Evolutionary conservation across 2,329 filamentous ascomycete species (phyloP), one percentile per base, ranked within the genome.

Genomic region (Chalara sp.): DNA sequence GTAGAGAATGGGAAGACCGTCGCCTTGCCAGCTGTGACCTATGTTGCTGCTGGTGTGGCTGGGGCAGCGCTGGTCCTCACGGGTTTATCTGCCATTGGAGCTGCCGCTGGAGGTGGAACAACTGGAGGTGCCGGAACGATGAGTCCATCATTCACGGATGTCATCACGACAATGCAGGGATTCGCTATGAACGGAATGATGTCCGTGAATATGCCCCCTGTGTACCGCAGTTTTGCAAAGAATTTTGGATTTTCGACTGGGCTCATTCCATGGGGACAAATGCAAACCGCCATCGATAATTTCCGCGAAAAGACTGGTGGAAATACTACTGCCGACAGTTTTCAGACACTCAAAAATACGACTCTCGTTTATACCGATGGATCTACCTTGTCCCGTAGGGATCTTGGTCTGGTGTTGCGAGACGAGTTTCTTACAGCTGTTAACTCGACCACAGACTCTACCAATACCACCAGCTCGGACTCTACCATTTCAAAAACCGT

Each of bases 151-250:
- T 96, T 97, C 66, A 78, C 77, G 43, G 89, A 96, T 63, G 83
- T 95, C 45, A 79, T 96, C 58, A 83, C 85, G 55, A 95, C 88
- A 81, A 96, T 97, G 68, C 91, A 97, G 70, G 85, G 86, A 46
- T 87, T 97, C 76, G 90, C 93, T 31, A 86, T 93, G 74, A 96
- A 93, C 68, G 91, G 93, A 58, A 97, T 97, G 93, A 77, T 96
- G 67, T 95, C 88, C 53, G 91, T 95, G 61, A 81, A 84, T 61
- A 90, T 96, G 59, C 93, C 93, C 4, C 75, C 81, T 35, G 83
- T 97, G 37, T 97, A 97, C 72, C 82, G 84, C 59, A 92, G 84
- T 67, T 99, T 96, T 70, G 75, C 86, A 55, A 88, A 88, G 72
- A 97, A 97, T 72, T 97, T 99, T 67, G 91, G 77, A 44, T 97